Percentiles rank a stretch among this genome's conserved stretches.
Evolutionary conservation across 1,139 yeast species (phyloP).

Genomic region (Candida sanyaensis): DNA sequence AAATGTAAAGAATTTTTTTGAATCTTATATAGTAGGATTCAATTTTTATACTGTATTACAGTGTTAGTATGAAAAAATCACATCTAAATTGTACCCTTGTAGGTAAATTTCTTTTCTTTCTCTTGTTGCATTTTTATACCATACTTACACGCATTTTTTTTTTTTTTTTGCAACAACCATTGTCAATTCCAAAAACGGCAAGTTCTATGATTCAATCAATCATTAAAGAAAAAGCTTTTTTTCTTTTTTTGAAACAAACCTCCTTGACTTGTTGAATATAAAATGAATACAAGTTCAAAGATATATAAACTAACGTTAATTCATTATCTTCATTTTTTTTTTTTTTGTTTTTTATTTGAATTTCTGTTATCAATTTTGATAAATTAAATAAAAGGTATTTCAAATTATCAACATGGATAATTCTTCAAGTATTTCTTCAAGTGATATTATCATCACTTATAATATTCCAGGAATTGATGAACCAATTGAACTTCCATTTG

Average conservation of each 20-base stretch:
- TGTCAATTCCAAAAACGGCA: conserved; percentile 7
- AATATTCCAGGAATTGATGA: conserved; percentile 10
- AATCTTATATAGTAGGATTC: no score
- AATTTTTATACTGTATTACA: no score
- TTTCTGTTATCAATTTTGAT: no score
- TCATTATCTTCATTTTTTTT: no score
- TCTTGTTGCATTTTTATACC: not conserved
- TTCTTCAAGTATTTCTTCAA: not conserved
- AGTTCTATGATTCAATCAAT: conserved; percentile 3
- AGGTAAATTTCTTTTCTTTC: no score
- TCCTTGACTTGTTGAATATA: no score
- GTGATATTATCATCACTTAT: conserved; percentile 10
- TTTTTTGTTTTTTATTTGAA: no score
- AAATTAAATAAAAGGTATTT: no score
- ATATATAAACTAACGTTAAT: no score
- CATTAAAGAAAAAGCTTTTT: not conserved
- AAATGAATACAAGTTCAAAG: no score
- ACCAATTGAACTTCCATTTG: conserved; percentile 9
- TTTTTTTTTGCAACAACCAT: conserved; percentile 7
- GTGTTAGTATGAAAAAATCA: not conserved
- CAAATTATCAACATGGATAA: no score
- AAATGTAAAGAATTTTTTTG: no score
- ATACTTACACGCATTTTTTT: not conserved
- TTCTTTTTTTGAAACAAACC: not conserved
- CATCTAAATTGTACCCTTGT: not conserved